phyloP scores from a whole-genome alignment of 306 rosid genomes.

The Trifolium repens region DNA sequence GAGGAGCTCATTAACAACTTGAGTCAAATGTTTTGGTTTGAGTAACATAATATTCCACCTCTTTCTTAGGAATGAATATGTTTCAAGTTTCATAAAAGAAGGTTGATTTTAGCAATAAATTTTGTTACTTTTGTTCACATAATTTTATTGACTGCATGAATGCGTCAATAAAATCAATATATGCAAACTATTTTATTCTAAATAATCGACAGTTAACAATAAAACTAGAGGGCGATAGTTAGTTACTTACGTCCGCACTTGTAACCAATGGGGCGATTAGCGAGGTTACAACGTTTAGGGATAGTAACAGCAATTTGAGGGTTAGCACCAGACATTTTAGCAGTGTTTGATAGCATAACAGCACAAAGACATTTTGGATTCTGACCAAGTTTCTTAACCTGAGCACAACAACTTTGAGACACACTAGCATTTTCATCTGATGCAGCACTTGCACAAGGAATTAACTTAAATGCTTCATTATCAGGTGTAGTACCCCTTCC shows the following conservation, averaged over 20 bases:
- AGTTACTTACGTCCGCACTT: slow-evolving; percentile 65
- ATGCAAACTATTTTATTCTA: too few relatives aligned
- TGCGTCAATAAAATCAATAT: too few relatives aligned
- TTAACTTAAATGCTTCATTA: slow-evolving; percentile 62
- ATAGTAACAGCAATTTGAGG: slow-evolving; percentile 60
- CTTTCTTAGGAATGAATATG: too few relatives aligned
- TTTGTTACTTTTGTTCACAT: too few relatives aligned
- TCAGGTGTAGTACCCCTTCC: slow-evolving; percentile 62
- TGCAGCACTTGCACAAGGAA: slow-evolving; percentile 65
- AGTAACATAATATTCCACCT: background rate
- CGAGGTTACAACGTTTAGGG: slow-evolving; percentile 70
- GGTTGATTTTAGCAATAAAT: too few relatives aligned
- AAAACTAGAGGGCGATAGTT: background rate
- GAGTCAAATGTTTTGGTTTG: too few relatives aligned
- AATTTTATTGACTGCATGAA: too few relatives aligned
- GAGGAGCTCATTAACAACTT: too few relatives aligned
- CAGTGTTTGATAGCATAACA: slow-evolving; percentile 58
- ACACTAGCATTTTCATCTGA: slow-evolving; percentile 57
- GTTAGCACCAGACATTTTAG: slow-evolving; percentile 52
- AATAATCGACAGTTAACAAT: background rate
- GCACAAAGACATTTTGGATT: slow-evolving; percentile 67
- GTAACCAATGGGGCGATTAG: slow-evolving; percentile 67
- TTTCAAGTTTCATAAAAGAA: too few relatives aligned
- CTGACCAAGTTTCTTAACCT: slow-evolving; percentile 52
- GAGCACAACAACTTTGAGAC: slow-evolving; percentile 55